phyloP scores from a whole-genome alignment of 1,139 yeast species.

The Arxiozyma slooffiae region DNA sequence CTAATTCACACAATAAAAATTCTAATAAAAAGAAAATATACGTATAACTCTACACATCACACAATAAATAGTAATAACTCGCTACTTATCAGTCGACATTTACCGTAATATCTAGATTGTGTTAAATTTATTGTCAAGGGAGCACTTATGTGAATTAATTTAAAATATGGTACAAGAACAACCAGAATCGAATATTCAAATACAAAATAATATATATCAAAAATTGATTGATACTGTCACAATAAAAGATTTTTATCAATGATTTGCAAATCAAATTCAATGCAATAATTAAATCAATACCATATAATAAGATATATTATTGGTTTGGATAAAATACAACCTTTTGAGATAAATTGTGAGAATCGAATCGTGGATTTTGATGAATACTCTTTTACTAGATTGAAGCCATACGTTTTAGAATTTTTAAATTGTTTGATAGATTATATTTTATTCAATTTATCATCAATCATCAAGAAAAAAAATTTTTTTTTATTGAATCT shows the following conservation, averaged over 20 bases:
- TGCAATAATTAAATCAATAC: slow-evolving; percentile 20
- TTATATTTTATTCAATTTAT: slow-evolving; percentile 66
- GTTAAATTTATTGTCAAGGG: slow-evolving; percentile 26
- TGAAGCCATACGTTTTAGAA: slow-evolving; percentile 63
- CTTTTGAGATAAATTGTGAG: slow-evolving; percentile 9
- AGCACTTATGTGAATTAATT: slow-evolving; percentile 20
- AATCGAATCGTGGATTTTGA: slow-evolving; percentile 21
- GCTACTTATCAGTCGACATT: slow-evolving; percentile 24
- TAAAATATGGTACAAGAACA: slow-evolving; percentile 20
- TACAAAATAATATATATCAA: slow-evolving; percentile 15
- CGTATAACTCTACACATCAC: slow-evolving; percentile 1
- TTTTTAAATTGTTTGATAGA: slow-evolving; percentile 72
- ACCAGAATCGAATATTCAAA: slow-evolving; percentile 20
- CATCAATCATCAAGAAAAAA: slow-evolving; percentile 60
- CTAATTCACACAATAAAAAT: too few relatives aligned
- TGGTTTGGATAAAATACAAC: background rate
- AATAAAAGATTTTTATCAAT: slow-evolving; percentile 14
- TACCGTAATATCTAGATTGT: slow-evolving; percentile 26
- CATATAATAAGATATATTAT: slow-evolving; percentile 19
- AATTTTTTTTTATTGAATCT: slow-evolving; percentile 38
- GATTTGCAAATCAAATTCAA: slow-evolving; percentile 22
- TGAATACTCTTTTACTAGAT: slow-evolving; percentile 83
- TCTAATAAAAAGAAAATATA: slow-evolving; percentile 1
- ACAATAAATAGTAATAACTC: background rate
- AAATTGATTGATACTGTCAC: background rate